Evolutionary conservation across 805 yeast species (phyloP).

Genomic region (Kodamaea fukazawae): DNA sequence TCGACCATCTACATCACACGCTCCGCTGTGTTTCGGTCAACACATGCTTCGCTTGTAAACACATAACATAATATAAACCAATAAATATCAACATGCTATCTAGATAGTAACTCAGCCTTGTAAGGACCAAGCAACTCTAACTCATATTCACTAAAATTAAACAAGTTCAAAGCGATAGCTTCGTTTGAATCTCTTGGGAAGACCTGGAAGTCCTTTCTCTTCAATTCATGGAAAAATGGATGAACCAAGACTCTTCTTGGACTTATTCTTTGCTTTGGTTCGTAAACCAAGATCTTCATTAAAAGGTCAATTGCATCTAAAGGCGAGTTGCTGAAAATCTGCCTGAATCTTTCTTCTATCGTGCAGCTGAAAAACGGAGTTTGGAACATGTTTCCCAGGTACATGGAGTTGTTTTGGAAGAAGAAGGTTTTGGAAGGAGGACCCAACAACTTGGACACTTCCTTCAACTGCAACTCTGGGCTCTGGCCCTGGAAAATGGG

Average conservation of each 20-base stretch:
- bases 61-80: slow-evolving; percentile 1
- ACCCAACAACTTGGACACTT: slow-evolving; percentile 86
- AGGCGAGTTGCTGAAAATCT: slow-evolving; percentile 64
- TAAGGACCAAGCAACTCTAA: slow-evolving; percentile 46
- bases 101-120: slow-evolving; percentile 28
- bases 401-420: slow-evolving; percentile 70
- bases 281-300: slow-evolving; percentile 79
- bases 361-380: slow-evolving; percentile 59
- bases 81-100: slow-evolving; percentile 2
- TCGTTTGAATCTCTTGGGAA: slow-evolving; percentile 52
- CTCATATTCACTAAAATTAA: slow-evolving; percentile 73
- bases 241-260: slow-evolving; percentile 84
- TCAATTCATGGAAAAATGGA: slow-evolving; percentile 84
- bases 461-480: slow-evolving; percentile 83
- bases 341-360: slow-evolving; percentile 46
- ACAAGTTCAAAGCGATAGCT: slow-evolving; percentile 45
- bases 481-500: slow-evolving; percentile 95
- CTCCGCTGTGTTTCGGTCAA: neutral
- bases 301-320: slow-evolving; percentile 84
- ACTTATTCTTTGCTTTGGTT: slow-evolving; percentile 78
- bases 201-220: slow-evolving; percentile 51
- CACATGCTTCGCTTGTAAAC: neutral
- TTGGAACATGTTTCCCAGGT: slow-evolving; percentile 71
- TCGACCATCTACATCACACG: too few relatives aligned
- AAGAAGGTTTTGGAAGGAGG: slow-evolving; percentile 74